These are phyloP conservation scores for Pachysolen tannophilus DNA, from an alignment of 805 yeast genomes.

Conservation along the genomic window DNA sequence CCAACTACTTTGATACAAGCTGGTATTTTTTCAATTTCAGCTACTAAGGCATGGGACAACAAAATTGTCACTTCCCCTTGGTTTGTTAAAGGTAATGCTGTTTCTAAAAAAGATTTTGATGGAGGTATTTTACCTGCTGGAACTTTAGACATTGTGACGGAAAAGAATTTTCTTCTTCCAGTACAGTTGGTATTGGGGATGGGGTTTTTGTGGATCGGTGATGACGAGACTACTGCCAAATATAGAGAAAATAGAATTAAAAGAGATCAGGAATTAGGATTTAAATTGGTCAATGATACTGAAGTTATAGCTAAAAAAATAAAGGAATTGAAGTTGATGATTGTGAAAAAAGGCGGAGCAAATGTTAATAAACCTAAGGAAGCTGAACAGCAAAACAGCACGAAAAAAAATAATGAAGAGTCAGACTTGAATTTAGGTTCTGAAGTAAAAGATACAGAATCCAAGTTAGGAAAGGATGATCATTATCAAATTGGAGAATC, in stretches of 20 bases:
- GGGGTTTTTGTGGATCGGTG: slow-evolving; percentile 71
- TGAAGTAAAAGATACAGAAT: slow-evolving; percentile 11
- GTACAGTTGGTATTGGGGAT: slow-evolving; percentile 87
- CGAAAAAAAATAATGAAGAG: slow-evolving; percentile 6
- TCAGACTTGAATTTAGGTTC: slow-evolving; percentile 4
- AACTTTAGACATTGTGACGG: slow-evolving; percentile 43
- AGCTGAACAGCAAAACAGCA: too few species aligned
- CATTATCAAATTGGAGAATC: too few species aligned
- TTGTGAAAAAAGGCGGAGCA: slow-evolving; percentile 15
- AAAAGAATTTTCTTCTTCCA: slow-evolving; percentile 59
- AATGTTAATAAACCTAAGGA: slow-evolving; percentile 4
- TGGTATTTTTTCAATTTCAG: slow-evolving; percentile 72
- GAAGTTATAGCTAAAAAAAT: slow-evolving; percentile 17
- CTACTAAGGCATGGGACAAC: slow-evolving; percentile 86
- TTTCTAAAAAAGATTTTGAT: slow-evolving; percentile 61
- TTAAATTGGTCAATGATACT: slow-evolving; percentile 19
- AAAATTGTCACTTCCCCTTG: slow-evolving; percentile 79
- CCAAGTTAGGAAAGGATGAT: slow-evolving; percentile 10
- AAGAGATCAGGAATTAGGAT: slow-evolving; percentile 22
- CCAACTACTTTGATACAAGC: slow-evolving; percentile 89
- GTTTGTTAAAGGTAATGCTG: slow-evolving; percentile 65
- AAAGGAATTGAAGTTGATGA: slow-evolving; percentile 22
- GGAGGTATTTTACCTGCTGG: slow-evolving; percentile 56
- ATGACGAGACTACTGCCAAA: slow-evolving; percentile 36
- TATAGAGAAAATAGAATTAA: slow-evolving; percentile 19